phyloP scores from a whole-genome alignment of 371 early-diverging fungal species.

The Syncephalis plumigaleata region DNA sequence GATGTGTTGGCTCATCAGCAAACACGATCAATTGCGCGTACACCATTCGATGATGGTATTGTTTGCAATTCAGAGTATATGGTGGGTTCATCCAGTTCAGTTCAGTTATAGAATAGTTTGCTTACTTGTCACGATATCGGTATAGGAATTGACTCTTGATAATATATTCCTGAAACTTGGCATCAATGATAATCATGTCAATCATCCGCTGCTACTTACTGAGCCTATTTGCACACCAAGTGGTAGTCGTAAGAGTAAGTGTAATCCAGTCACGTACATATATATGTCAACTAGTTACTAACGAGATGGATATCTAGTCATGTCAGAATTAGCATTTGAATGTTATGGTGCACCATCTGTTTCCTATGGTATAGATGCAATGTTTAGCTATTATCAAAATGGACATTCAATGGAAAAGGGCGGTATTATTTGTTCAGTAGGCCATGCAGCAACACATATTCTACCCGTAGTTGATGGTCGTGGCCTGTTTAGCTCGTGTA shows the following conservation, averaged over 20 bases:
- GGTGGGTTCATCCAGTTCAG: no score
- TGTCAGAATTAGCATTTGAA: conserved; percentile 78
- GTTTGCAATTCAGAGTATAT: conserved; percentile 51
- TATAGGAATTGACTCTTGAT: conserved; percentile 65
- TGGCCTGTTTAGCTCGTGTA: conserved; percentile 33
- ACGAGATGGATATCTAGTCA: conserved; percentile 21
- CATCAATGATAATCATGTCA: conserved; percentile 35
- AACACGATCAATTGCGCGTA: conserved; percentile 42
- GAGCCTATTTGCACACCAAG: conserved; percentile 64
- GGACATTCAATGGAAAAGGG: conserved; percentile 21
- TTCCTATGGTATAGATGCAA: conserved; percentile 68
- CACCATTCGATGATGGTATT: conserved; percentile 57
- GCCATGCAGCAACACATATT: conserved; percentile 52
- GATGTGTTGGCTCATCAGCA: conserved; percentile 51
- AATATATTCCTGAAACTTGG: conserved; percentile 70
- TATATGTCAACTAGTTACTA: neutral
- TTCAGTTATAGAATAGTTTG: no score
- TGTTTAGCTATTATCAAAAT: conserved; percentile 66
- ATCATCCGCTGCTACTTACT: conserved; percentile 72
- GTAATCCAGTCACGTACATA: neutral
- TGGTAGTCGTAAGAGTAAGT: conserved; percentile 48
- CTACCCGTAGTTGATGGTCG: conserved; percentile 51
- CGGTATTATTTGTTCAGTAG: conserved; percentile 58
- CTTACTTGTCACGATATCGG: no score
- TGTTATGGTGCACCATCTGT: conserved; percentile 58